Evolutionary conservation across 306 rosid species (phyloP), one percentile per base, ranked within the genome.

Genomic region (Rosa multiflora): DNA sequence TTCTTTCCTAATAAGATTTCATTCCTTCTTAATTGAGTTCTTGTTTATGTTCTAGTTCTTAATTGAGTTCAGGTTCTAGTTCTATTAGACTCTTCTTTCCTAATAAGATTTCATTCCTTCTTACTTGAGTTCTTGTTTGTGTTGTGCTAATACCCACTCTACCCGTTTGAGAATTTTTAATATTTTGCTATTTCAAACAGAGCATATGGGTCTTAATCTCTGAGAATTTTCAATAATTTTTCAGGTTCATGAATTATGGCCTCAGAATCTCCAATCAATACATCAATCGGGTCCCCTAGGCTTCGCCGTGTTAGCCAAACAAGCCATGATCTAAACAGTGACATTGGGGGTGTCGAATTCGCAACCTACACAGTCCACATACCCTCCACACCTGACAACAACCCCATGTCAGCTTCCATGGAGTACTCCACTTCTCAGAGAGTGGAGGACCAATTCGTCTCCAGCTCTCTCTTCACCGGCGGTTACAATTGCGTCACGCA

Each of bases 401-500:
- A 85, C 78, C 93, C 90, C 1, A 75, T 17, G 13, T 66, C 71
- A 37, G 71, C 46, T 66, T 66, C 82, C 83, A 56, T 89, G 82
- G 82, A 89, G 75, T 85, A 90, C 61, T 85, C 92, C 1, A 67
- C 85, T 67, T 91, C 97, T 7, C 67, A 75, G 90, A 81, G 92
- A 52, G 86, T 84, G 2, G 92, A 89, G 80, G 97, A 91, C 58
- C 97, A 88, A 37, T 89, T 82, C 18, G 92, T 89, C 8, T 87
- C 94, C 0, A 85, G 90, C 79, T 88, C 97, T 18, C 11, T 92
- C 85, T 92, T 92, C 70, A 92, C 91, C 0, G 97, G 94, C 1
- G 97, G 97, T 11, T 85, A 85, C 47, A 87, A 89, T 73, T 84
- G 86, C 76, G 78, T 66, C 14, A 92, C 97, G 1, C 82, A 91